Evolutionary conservation across 192 early-diverging fungal genomes (phyloP).

Genomic region (Backusella sp.): DNA sequence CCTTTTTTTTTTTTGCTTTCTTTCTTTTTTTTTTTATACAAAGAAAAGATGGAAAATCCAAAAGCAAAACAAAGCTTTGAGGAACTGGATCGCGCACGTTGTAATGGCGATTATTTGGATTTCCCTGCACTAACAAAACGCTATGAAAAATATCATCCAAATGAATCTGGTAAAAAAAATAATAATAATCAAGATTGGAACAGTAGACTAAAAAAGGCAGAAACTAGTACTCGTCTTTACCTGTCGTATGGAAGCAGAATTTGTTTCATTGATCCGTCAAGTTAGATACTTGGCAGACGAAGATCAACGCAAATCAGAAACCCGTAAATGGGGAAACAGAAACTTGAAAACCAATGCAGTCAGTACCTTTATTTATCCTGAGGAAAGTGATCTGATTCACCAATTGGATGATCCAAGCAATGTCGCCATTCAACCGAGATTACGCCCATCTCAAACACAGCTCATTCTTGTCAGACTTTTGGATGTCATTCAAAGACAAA

Average conservation of each 20-base stretch:
- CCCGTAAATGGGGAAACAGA: neutral
- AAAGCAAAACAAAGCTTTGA: neutral
- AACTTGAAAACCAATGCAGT: slow-evolving; percentile 18
- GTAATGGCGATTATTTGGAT: slow-evolving; percentile 28
- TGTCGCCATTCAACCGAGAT: neutral
- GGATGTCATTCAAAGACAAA: slow-evolving; percentile 18
- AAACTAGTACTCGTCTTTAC: slow-evolving; percentile 11
- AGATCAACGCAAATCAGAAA: neutral
- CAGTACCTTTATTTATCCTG: slow-evolving; percentile 11
- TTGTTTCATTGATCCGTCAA: slow-evolving; percentile 3
- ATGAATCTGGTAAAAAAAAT: slow-evolving; percentile 42
- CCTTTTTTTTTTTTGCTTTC: neutral
- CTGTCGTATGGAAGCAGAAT: slow-evolving; percentile 14
- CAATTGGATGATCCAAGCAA: slow-evolving; percentile 16
- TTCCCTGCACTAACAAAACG: slow-evolving; percentile 49
- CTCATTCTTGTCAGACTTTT: slow-evolving; percentile 1
- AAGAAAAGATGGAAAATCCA: neutral
- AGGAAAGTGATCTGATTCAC: slow-evolving; percentile 5
- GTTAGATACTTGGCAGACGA: neutral
- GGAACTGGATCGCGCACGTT: slow-evolving; percentile 8
- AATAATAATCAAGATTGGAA: too few relatives aligned
- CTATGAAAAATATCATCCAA: slow-evolving; percentile 52
- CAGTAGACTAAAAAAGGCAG: neutral
- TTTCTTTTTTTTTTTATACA: neutral
- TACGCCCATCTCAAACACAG: neutral